These are phyloP conservation scores for Trichomonas tenax DNA, from an alignment of 208 protist species.

Conservation along the genomic window DNA sequence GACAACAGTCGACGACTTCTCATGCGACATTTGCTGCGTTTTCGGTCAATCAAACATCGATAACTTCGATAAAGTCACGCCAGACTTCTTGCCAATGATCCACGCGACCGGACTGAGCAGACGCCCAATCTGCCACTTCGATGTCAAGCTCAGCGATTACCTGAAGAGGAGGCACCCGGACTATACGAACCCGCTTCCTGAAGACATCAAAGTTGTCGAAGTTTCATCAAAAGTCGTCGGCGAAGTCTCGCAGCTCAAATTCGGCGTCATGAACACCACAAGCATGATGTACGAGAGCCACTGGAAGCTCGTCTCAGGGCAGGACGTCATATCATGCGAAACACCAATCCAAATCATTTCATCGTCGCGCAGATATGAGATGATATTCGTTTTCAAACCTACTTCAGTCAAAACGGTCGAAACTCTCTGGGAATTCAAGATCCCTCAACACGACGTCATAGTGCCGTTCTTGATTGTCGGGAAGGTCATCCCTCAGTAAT, in stretches of 20 bases:
- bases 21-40: neutral
- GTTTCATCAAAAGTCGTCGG: neutral
- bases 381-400: neutral
- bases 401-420: neutral
- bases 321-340: neutral
- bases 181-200: neutral
- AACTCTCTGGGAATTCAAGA: neutral
- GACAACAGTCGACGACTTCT: constrained; percentile 43
- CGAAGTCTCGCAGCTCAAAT: neutral
- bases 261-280: neutral
- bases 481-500: neutral
- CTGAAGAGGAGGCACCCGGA: constrained; percentile 45
- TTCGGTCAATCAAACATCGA: neutral
- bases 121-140: constrained; percentile 80
- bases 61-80: neutral
- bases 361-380: neutral
- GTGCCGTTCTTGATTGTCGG: neutral
- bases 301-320: neutral
- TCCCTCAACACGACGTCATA: neutral
- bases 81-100: constrained; percentile 34
- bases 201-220: neutral
- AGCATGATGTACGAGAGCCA: neutral
- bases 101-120: constrained; percentile 55
- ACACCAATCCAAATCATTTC: neutral
- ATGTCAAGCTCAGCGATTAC: constrained; percentile 66